Conservation (phyloP, 2,329 filamentous ascomycete species). For the Sporothrix euskadiensis region DNA sequence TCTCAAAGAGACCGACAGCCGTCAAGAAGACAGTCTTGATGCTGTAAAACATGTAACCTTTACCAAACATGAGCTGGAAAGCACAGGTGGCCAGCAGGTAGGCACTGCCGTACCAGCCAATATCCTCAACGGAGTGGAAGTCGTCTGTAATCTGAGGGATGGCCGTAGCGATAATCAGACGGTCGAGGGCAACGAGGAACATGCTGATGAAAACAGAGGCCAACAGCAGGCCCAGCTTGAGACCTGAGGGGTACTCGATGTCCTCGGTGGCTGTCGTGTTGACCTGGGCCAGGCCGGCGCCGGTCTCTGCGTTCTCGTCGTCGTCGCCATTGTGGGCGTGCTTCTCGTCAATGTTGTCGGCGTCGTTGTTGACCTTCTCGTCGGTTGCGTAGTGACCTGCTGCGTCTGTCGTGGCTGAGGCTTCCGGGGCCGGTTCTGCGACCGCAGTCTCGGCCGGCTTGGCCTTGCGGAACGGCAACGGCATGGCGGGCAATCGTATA, state of each 20-base stretch:
- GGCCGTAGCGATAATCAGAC: constrained; percentile 35
- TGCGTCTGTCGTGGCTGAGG: neutral
- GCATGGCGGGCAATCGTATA: neutral
- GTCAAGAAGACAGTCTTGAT: constrained; percentile 41
- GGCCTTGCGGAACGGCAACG: constrained; percentile 21
- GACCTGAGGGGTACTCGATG: constrained; percentile 40
- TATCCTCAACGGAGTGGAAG: constrained; percentile 31
- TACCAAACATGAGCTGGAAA: constrained; percentile 45
- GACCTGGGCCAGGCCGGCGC: constrained; percentile 30
- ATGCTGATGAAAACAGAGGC: constrained; percentile 42
- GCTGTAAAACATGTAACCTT: constrained; percentile 44
- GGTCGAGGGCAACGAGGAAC: constrained; percentile 45
- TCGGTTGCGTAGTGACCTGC: neutral
- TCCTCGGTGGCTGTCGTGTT: constrained; percentile 35
- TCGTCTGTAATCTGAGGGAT: constrained; percentile 32
- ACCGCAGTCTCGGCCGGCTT: constrained; percentile 25
- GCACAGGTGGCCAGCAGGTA: constrained; percentile 32
- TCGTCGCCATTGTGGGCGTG: constrained; percentile 1
- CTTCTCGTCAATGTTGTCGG: constrained; percentile 1
- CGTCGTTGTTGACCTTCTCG: neutral
- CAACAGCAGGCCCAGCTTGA: constrained; percentile 40
- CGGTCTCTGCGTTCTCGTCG: constrained; percentile 15
- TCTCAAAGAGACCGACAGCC: constrained; percentile 42
- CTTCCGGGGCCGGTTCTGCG: neutral
- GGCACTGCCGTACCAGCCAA: constrained; percentile 34